Conservation (phyloP, 352 stramenopile genomes). For the Phytophthora quininea region DNA sequence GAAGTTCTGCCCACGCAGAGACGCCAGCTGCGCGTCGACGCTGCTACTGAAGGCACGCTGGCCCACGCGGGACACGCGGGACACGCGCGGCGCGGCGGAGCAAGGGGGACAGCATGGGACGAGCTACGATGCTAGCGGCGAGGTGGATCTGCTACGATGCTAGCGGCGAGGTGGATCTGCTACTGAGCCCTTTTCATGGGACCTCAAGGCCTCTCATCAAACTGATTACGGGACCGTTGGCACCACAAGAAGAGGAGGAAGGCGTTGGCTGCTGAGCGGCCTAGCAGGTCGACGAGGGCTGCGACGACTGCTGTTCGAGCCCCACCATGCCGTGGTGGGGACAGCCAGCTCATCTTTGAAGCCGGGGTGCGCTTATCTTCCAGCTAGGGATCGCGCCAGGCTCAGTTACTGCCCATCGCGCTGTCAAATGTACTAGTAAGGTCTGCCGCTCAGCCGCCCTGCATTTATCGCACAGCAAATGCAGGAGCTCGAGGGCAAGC, state of each 20-base stretch:
- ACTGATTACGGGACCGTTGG: not conserved
- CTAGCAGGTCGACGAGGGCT: no score
- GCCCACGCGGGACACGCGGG: not conserved
- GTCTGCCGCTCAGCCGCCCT: no score
- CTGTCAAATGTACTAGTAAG: no score
- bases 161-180: not conserved
- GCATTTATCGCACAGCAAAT: no score
- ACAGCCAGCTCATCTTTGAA: no score
- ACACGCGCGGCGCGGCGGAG: not conserved
- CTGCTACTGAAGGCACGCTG: slow-evolving; percentile 22
- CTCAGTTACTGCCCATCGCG: no score
- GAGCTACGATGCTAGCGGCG: not conserved
- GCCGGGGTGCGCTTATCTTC: no score
- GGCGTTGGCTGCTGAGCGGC: not conserved
- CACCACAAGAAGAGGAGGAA: not conserved
- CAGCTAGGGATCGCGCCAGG: no score
- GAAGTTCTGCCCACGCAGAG: slow-evolving; percentile 72
- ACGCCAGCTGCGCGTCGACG: slow-evolving; percentile 42
- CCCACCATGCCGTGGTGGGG: no score
- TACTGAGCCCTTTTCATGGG: not conserved
- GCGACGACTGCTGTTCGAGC: no score
- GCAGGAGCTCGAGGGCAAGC: no score
- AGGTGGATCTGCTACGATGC: not conserved
- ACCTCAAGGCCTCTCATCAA: not conserved
- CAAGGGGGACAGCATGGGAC: not conserved